Base-by-base conservation (phyloP, 345 rosid genomes). In the Citrus australasica region DNA sequence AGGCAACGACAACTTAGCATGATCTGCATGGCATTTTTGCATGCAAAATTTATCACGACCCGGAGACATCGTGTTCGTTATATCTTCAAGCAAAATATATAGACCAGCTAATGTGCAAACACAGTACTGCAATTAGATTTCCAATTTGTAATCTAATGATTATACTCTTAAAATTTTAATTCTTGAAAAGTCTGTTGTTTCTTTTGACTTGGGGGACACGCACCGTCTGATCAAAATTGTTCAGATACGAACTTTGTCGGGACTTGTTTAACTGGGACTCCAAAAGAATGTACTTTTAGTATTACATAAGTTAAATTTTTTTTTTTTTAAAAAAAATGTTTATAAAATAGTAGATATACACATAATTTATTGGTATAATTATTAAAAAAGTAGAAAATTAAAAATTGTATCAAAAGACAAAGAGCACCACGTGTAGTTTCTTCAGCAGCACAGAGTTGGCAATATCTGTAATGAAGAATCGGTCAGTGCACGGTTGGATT, bases 201-300 rank as follows among this genome's bases (percentile, higher is more conserved):
- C 25, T 10, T 30, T 46, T 28, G 8, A n/a, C 59, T 69, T 7
- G 66, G 55, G 66, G 55, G 67, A 25, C 60, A 14, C 42, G 75
- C 30, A 51, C 62, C 25, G 9, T 9, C 71, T 5, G 28, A n/a
- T n/a, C 46, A n/a, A 48, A 42, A 14, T 38, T 14, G 46, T 46
- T 46, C 51, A 46, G 67, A 81, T 77, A 60, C 72, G 30, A 79
- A 60, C 13, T 82, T 75, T 71, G 77, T 79, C 79, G 69, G 9
- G 77, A 79, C 82, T 24, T 76, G 7, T 24, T 71, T 75, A 77
- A 56, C 79, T 19, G 38, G 46, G 73, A 73, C 30, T 74, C 51
- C 5, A 7, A 13, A 51, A 68, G 77, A 32, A 25, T 51, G 56
- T 61, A 30, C 19, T 51, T 48, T 21, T 3, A 46, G 51, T 46